Base-by-base conservation (phyloP, 352 stramenopile genomes). In the Pythium aristosporum region DNA sequence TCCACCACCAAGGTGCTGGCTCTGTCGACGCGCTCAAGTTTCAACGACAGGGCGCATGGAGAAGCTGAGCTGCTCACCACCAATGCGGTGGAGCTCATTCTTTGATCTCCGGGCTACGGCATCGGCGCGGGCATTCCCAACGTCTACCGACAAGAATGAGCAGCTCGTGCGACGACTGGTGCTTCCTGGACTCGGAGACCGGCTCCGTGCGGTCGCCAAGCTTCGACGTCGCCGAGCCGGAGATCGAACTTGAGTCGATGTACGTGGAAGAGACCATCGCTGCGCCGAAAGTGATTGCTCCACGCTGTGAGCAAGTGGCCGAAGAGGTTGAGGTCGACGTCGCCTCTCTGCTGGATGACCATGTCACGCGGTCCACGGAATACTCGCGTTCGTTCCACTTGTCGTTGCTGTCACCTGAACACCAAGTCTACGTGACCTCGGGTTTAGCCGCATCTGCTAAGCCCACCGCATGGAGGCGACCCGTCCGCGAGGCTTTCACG, bases 131-230 rank as follows among this genome's bases (percentile, higher is more conserved):
- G 16, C n/a, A 5, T 25, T 16, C 21, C 16, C 18, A 43, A 13
- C 16, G 7, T 48, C 15, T 18, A 25, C 10, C 21, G n/a, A 28
- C 20, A 3, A 54, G 16, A 12, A 79, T 72, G 66, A 42, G 41
- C 62, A 74, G 67, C 43, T 70, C 44, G 3, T 18, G 80, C 44
- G 79, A 90, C 51, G 81, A 86, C 28, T 90, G 80, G 80, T 85
- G 79, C 30, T 53, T 80, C 59, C 50, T 89, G 46, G 82, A 78
- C 54, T 67, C 75, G 43, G 67, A 79, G 23, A 75, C 77, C 58
- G 74, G 73, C 11, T 67, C 52, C 7, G 52, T 61, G 42, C 52
- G 61, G 3, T 61, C 52, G 23, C 52, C 61, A 42, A 67, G 52
- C 37, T 62, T 67, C 20, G 61, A 67, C 15, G 43, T 30, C 21